Base-by-base conservation (phyloP, 2,329 filamentous ascomycete genomes). In the Zymoseptoria passerinii region DNA sequence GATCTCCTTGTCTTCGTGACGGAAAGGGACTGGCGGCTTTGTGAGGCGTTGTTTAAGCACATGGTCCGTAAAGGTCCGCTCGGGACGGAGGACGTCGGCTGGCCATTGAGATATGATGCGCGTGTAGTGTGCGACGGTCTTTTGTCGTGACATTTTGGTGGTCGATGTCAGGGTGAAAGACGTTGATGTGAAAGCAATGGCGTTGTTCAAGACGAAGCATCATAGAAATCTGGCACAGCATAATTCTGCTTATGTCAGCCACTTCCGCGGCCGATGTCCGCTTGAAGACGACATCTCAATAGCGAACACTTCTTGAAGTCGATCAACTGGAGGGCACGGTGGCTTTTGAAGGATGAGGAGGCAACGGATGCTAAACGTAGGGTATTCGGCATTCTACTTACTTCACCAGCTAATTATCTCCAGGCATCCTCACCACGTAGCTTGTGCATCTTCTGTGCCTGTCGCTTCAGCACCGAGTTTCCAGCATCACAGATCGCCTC, bases 91-190 rank as follows among this genome's bases (percentile, higher is more conserved):
- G 48, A 70, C 66, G 68, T 81, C 79, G 59, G 72, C 72, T 27
- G 79, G 79, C 79, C 79, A 81, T 67, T 74, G 74, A 58, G 71
- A 61, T 56, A 79, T 70, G 64, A 80, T 73, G 67, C 79, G 78
- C 10, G 75, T 69, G 71, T 81, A 81, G 69, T 81, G 78, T 58
- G 75, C 75, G 65, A 72, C 65, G 64, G 77, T 71, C 54, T 53
- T 57, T 48, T 28, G n/a, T 27, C 50, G 50, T 28, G 50, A 52
- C 50, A 52, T 52, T 29, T 27, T 52, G 23, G 50, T 9, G n/a
- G 16, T 28, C 10, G 27, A 9, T 28, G 50, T 13, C 8, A 19
- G 8, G 8, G 8, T n/a, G 19, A 29, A 4, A 6, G 13, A 20
- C 50, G 53, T 10, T 44, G 16, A 16, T 44, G 35, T 44, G 13